Conservation (phyloP, 2,329 filamentous ascomycete genomes). For the Verruconis gallopava region DNA sequence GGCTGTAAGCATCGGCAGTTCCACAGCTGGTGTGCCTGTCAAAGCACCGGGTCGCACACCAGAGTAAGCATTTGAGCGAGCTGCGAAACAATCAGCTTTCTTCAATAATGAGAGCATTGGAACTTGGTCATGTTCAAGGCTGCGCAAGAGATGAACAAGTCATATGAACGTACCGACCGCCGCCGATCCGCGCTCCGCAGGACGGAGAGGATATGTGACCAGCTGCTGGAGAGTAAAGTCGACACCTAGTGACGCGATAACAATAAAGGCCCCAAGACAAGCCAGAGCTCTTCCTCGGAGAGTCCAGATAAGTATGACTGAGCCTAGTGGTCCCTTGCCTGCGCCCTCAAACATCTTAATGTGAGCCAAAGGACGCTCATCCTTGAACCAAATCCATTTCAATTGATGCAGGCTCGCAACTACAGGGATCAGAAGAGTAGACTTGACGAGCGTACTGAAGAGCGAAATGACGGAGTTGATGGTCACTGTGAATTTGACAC, state of each 20-base stretch:
- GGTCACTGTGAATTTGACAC: constrained; percentile 6
- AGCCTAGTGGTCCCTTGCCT: constrained; percentile 10
- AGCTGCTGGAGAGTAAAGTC: constrained; percentile 8
- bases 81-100: too few relatives aligned
- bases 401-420: constrained; percentile 23
- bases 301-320: constrained; percentile 3
- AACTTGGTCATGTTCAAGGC: too few relatives aligned
- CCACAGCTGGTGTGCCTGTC: background rate
- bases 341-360: constrained; percentile 20
- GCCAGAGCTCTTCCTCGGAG: constrained; percentile 2
- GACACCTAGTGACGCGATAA: constrained; percentile 7
- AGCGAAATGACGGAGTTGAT: constrained; percentile 23
- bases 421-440: constrained; percentile 20
- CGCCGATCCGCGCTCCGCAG: background rate
- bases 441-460: constrained; percentile 21
- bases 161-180: constrained; percentile 1
- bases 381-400: constrained; percentile 23
- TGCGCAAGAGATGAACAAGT: too few relatives aligned
- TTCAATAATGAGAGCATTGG: too few relatives aligned
- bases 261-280: constrained; percentile 4
- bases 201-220: constrained; percentile 5
- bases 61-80: constrained; percentile 4
- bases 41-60: background rate
- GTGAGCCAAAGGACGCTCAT: constrained; percentile 14
- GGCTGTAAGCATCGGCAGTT: constrained; percentile 4